These are phyloP conservation scores for Cucurbita argyrosperma DNA, from an alignment of 306 rosid genomes.

Conservation along the genomic window DNA sequence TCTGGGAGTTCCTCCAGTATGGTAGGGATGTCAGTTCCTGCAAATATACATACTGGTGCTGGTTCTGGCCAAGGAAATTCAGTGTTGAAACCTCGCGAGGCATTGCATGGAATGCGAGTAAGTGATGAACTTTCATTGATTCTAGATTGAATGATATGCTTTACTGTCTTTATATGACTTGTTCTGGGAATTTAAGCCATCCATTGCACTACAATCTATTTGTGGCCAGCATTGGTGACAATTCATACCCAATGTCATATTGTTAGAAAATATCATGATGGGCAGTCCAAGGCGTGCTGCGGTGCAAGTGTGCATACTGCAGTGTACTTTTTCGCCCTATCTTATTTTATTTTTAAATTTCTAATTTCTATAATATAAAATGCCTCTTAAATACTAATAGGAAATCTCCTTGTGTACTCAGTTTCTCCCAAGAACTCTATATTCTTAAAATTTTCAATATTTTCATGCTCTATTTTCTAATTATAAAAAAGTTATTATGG, in stretches of 20 bases:
- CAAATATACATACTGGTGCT: conserved; percentile 68
- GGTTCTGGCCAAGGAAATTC: conserved; percentile 69
- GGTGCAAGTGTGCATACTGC: neutral
- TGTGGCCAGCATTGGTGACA: neutral
- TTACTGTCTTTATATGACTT: neutral
- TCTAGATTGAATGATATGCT: neutral
- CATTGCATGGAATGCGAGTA: conserved; percentile 75
- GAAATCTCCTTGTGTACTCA: neutral
- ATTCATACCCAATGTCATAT: neutral
- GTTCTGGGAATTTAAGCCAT: neutral
- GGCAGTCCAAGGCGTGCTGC: neutral
- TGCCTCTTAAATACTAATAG: neutral
- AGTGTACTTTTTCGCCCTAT: neutral
- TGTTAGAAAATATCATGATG: neutral
- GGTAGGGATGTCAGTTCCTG: conserved; percentile 72
- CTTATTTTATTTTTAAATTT: neutral
- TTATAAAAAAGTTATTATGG: neutral
- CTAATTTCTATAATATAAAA: neutral
- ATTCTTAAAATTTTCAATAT: neutral
- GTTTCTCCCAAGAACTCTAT: neutral
- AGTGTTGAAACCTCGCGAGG: conserved; percentile 66
- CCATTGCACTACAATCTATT: neutral
- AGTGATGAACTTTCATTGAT: conserved; percentile 20
- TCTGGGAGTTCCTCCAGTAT: conserved; percentile 74
- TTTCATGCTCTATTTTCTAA: neutral